Evolutionary conservation across 164 flowering plant genomes (phyloP), one percentile per base, ranked within the genome.

Genomic region (Vitis cinerea): DNA sequence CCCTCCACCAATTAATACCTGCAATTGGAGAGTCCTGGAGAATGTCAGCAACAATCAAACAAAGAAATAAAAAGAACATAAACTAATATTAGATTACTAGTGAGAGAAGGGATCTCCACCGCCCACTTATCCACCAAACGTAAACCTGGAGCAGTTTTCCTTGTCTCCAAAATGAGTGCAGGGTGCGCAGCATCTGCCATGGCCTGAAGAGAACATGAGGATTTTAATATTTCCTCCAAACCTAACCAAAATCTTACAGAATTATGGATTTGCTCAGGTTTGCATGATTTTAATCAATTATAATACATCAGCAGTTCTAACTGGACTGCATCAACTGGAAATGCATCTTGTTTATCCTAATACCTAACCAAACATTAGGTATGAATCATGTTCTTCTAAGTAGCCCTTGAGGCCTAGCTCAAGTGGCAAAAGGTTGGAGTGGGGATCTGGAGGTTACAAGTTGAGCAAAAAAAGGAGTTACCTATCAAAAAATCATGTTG

Each of bases 41-140:
- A 50, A 44, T 48, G 19, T 65, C 54, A 72, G 60, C 47, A 50
- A 74, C 60, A 58, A 2, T 9, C 67, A 60, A 69, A 49, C 47
- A 52, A 9, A 64, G 17, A 60, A 66, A 66, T 11, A 31, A 65
- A 58, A 50, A 27, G 55, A 69, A 44, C 14, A 44, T 47, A n/a
- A 6, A 62, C 9, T 50, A 50, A 12, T 1, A 16, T 10, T 10
- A 15, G 37, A 65, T 53, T 54, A 70, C 54, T 74, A 68, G 77
- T 47, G 73, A 68, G 71, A 74, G 78, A 72, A 70, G 48, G 66
- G 83, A 83, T 77, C 56, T 29, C 72, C 68, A 93, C 99, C 83
- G 97, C 99, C 97, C 98, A 95, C 83, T 95, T 95, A 78, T 95
- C 98, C 86, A 93, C 96, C 88, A 93, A 82, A 65, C 98, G 98